Conservation (phyloP, 225 moss, liverwort and hornwort genomes). For the Neckera pumila region DNA sequence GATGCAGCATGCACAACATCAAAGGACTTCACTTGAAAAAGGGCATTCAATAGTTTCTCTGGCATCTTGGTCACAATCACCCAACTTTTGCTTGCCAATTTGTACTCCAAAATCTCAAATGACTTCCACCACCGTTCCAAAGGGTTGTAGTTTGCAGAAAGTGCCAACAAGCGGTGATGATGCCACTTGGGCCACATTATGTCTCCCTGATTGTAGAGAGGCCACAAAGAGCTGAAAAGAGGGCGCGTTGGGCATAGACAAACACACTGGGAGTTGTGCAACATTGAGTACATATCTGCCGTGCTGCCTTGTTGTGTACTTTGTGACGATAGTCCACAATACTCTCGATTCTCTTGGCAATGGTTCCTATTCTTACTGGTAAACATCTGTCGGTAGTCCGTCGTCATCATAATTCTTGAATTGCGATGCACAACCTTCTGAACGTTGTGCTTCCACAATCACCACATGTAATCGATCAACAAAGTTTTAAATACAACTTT, state of each 20-base stretch:
- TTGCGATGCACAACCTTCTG: too few species aligned
- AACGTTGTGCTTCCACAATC: neutral
- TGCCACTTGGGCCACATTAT: slow-evolving; percentile 26
- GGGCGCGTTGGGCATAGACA: slow-evolving; percentile 14
- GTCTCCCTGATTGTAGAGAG: slow-evolving; percentile 8
- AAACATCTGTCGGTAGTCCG: slow-evolving; percentile 2
- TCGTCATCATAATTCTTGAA: neutral
- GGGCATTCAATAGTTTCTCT: neutral
- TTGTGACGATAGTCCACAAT: neutral
- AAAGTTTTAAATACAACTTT: neutral
- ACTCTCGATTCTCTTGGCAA: slow-evolving; percentile 3
- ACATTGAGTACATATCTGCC: slow-evolving; percentile 19
- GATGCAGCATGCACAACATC: slow-evolving; percentile 7
- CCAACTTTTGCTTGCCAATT: neutral
- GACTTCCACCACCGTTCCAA: slow-evolving; percentile 27
- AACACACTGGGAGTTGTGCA: slow-evolving; percentile 10
- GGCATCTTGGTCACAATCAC: slow-evolving; percentile 17
- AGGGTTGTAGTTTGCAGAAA: slow-evolving; percentile 10
- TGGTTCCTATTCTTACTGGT: neutral
- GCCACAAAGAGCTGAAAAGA: slow-evolving; percentile 35
- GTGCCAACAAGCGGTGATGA: slow-evolving; percentile 8
- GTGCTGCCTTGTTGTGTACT: neutral
- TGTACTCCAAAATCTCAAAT: slow-evolving; percentile 21
- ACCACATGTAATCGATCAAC: neutral
- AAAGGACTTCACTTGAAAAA: slow-evolving; percentile 34